phyloP scores from a whole-genome alignment of 345 rosid genomes.

The Citrus sinensis region DVS_A1.0 CM039161.1:10762001-10762500 shows the following conservation, averaged over 20 bases:
- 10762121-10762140: not conserved
- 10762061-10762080: conserved; percentile 49
- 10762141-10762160: not conserved
- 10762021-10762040: conserved; percentile 38
- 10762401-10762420: not conserved
- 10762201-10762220: conserved; percentile 42
- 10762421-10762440: not conserved
- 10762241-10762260: conserved; percentile 32
- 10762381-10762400: too few relatives aligned
- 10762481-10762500: conserved; percentile 54
- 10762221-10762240: conserved; percentile 56
- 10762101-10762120: not conserved
- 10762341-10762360: not conserved
- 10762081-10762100: conserved; percentile 27
- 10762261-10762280: conserved; percentile 42
- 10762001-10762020: conserved; percentile 43
- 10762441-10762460: not conserved
- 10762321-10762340: conserved; percentile 31
- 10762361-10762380: too few relatives aligned
- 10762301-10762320: conserved; percentile 29
- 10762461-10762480: conserved; percentile 53
- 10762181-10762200: not conserved
- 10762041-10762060: conserved; percentile 62
- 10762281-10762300: conserved; percentile 49
- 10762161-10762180: not conserved